phyloP scores from a whole-genome alignment of 768 basidiomycete genomes.

The Dictyophora rubrovolvata region DNA sequence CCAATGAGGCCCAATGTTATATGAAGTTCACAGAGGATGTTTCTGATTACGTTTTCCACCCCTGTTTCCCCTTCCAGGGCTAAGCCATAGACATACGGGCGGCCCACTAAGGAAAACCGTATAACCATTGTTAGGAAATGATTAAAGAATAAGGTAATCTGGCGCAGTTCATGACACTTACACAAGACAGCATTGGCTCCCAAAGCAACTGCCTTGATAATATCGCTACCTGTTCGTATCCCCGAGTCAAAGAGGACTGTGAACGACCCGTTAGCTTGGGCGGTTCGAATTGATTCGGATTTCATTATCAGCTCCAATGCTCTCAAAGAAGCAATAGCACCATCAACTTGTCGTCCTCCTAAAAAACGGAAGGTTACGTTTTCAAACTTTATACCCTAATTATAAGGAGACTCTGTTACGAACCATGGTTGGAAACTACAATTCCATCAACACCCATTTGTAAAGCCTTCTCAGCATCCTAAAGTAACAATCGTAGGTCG shows the following conservation, averaged over 20 bases:
- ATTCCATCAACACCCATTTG: conserved; percentile 60
- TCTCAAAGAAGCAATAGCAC: conserved; percentile 62
- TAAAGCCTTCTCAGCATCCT: conserved; percentile 62
- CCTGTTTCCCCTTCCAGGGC: conserved; percentile 62
- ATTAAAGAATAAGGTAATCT: neutral
- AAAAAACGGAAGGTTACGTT: conserved; percentile 66
- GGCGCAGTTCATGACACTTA: conserved; percentile 27
- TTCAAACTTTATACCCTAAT: neutral
- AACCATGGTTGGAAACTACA: conserved; percentile 74
- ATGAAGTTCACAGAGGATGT: conserved; percentile 61
- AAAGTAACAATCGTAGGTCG: conserved; percentile 1
- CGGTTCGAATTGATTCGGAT: conserved; percentile 46
- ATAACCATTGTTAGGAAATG: neutral
- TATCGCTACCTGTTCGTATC: conserved; percentile 73
- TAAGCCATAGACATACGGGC: conserved; percentile 69
- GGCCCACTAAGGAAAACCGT: conserved; percentile 39
- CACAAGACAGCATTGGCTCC: conserved; percentile 75
- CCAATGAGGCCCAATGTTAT: conserved; percentile 54
- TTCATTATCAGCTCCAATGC: conserved; percentile 61
- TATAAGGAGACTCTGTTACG: conserved; percentile 10
- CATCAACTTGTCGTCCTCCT: conserved; percentile 43
- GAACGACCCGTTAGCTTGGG: conserved; percentile 50
- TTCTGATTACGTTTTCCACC: conserved; percentile 61
- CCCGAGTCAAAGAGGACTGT: conserved; percentile 63
- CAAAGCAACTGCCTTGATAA: conserved; percentile 76